phyloP scores from a whole-genome alignment of 163 green algal species.

The Prototheca wickerhamii region DNA sequence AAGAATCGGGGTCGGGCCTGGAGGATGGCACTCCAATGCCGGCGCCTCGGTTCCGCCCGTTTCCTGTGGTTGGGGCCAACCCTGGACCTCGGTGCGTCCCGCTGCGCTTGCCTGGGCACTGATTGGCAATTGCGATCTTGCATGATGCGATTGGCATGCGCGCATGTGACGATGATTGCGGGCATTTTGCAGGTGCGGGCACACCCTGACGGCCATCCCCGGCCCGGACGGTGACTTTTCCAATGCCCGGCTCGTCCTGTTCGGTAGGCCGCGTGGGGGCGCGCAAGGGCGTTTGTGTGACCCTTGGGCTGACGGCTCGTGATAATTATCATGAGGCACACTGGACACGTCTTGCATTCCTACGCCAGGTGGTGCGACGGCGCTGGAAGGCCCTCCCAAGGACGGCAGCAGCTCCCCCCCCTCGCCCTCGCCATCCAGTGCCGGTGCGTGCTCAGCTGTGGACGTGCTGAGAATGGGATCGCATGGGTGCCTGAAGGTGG shows the following conservation, averaged over 20 bases:
- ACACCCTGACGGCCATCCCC: constrained; percentile 86
- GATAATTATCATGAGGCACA: not conserved
- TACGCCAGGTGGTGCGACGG: constrained; percentile 79
- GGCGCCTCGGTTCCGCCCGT: constrained; percentile 7
- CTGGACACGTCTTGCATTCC: not conserved
- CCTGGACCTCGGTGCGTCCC: constrained; percentile 14
- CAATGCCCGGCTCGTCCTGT: constrained; percentile 70
- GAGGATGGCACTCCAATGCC: constrained; percentile 5
- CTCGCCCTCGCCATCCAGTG: constrained; percentile 13
- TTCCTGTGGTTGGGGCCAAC: constrained; percentile 14
- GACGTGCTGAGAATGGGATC: no score
- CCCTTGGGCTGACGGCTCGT: not conserved
- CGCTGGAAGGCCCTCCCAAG: constrained; percentile 74
- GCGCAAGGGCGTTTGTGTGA: not conserved
- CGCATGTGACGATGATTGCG: not conserved
- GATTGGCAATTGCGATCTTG: not conserved
- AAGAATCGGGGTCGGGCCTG: not conserved
- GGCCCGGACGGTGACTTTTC: constrained; percentile 60
- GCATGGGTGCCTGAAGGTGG: no score
- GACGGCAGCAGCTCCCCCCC: constrained; percentile 26
- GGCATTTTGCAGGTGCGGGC: constrained; percentile 53
- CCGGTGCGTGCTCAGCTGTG: constrained; percentile 1
- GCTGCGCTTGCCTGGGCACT: not conserved
- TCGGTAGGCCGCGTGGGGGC: constrained; percentile 54
- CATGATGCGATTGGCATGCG: not conserved